Percentiles rank a stretch among this genome's conserved stretches.
These are phyloP conservation scores for Boletus barrowsii DNA, from an alignment of 768 basidiomycete species.

Conservation along the genomic window DNA sequence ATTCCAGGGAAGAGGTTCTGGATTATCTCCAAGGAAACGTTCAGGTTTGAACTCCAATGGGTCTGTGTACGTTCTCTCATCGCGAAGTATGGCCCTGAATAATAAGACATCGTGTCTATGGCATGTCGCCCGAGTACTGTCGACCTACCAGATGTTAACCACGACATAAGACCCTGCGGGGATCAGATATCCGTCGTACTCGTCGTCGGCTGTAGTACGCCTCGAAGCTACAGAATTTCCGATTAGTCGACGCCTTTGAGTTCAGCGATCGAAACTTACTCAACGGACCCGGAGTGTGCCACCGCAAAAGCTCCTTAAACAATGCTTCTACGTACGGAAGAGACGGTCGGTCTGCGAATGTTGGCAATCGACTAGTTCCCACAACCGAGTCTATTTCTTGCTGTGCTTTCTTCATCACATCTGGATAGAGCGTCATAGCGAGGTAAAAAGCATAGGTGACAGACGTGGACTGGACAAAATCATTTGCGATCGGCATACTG, in stretches of 20 bases:
- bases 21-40: constrained; percentile 18
- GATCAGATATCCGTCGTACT: constrained; percentile 22
- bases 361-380: constrained; percentile 21
- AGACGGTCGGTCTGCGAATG: constrained; percentile 21
- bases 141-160: constrained; percentile 17
- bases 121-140: no score
- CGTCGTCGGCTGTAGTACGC: constrained; percentile 7
- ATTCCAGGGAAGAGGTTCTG: constrained; percentile 12
- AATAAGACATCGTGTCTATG: not conserved
- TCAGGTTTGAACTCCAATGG: constrained; percentile 23
- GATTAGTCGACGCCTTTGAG: not conserved
- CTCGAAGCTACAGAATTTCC: constrained; percentile 5
- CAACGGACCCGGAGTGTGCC: constrained; percentile 18
- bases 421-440: constrained; percentile 30
- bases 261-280: not conserved
- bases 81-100: constrained; percentile 19
- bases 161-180: constrained; percentile 15
- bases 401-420: constrained; percentile 25
- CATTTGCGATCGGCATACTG: not conserved
- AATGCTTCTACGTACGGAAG: constrained; percentile 30
- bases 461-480: constrained; percentile 10
- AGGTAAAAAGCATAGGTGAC: constrained; percentile 16
- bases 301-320: constrained; percentile 23
- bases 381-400: constrained; percentile 27
- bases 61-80: constrained; percentile 12